Base-by-base conservation (phyloP, 1,139 yeast species). In the Geotrichum citri-aurantii region DNA sequence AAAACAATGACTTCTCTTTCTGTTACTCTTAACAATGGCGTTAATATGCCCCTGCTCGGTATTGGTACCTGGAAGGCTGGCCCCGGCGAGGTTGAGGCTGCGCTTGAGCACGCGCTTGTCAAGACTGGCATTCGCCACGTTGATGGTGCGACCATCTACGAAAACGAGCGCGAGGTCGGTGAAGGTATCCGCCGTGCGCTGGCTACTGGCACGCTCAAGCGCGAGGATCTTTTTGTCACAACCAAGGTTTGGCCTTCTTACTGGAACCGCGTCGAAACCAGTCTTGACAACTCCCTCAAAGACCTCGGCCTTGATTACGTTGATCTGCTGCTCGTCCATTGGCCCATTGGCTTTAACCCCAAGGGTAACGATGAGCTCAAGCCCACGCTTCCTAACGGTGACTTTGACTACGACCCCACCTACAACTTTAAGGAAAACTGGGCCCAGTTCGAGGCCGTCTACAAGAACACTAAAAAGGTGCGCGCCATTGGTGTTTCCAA, bases 321-420 rank as follows among this genome's bases (percentile, higher is more conserved):
- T 59, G 97, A 92, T 71, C 77, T 91, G 66, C 86, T 85, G 71
- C 79, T 92, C 70, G 81, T 88, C 68, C 97, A 92, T 75, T 90
- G 96, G 96, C 97, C 97, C 2, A 78, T 81, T 56, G 79, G 88
- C 1, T 69, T 82, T 59, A 78, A 78, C 61, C 75, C 75, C 49
- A 72, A 73, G 46, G 76, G 77, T 57, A 72, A 74, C 59, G 76
- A 76, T 61, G 70, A 76, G 49, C 62, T 69, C 42, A 63, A 75
- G 55, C 84, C 85, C 57, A 61, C 62, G 23, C 68, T 68, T 23
- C 72, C 73, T 17, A 80, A 79, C 61, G 84, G 84, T 21, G 69
- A 75, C 48, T 11, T 14, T 10, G 79, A 79, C 60, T 65, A 75
- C 54, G 77, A 81, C 61, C 71, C 75, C 54, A 79, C 76, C 56